phyloP scores from a whole-genome alignment of 2,329 filamentous ascomycete species.

The Colletotrichum sp. region DNA sequence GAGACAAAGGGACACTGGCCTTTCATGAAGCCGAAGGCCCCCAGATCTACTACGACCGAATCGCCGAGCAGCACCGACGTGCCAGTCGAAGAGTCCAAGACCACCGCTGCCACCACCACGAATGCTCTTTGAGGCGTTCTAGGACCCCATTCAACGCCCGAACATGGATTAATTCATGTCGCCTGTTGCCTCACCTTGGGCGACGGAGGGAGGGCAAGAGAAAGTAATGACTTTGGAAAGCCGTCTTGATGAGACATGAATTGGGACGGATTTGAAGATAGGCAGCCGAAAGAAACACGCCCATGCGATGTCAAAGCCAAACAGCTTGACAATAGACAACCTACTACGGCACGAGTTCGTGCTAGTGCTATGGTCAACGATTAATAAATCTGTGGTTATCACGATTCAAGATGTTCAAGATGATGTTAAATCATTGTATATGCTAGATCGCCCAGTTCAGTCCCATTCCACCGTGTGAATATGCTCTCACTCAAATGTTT shows the following conservation, averaged over 20 bases:
- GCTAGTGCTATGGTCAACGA: background rate
- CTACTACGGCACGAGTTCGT: accelerated
- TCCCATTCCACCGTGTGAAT: accelerated
- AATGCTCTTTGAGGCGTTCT: background rate
- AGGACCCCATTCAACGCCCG: accelerated
- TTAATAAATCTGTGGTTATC: background rate
- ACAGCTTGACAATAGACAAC: background rate
- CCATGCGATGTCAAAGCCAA: accelerated
- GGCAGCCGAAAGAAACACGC: background rate
- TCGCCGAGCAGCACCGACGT: background rate
- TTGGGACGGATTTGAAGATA: background rate
- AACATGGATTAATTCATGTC: accelerated
- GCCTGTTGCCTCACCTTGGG: no score
- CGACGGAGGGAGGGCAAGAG: background rate
- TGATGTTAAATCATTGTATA: background rate
- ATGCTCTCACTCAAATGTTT: background rate
- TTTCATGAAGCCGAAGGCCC: constrained; percentile 40
- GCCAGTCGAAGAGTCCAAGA: background rate
- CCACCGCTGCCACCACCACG: background rate
- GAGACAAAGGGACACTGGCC: constrained; percentile 63
- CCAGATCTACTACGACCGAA: background rate
- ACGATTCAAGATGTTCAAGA: background rate
- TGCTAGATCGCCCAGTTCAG: background rate
- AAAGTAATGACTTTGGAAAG: background rate
- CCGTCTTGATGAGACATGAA: background rate